Percentiles rank a stretch among this genome's conserved stretches.
phyloP scores from a whole-genome alignment of 495 filamentous ascomycete genomes.

The Lophiostoma macrostomum region DNA sequence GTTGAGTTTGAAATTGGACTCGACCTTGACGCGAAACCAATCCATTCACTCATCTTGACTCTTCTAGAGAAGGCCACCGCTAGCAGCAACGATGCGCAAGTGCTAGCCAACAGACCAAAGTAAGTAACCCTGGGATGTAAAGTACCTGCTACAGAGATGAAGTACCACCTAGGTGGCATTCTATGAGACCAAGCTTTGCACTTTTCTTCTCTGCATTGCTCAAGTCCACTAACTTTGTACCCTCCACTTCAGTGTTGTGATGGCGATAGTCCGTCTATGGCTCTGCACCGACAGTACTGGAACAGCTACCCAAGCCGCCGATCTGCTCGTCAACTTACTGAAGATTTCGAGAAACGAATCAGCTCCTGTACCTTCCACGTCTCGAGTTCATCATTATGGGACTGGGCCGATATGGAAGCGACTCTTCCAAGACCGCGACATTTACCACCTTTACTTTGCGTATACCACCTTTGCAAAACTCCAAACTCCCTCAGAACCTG shows the following conservation, averaged over 20 bases:
- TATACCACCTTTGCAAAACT: slow-evolving; percentile 53
- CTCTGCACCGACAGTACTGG: slow-evolving; percentile 66
- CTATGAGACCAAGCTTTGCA: too few species aligned
- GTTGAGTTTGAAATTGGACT: slow-evolving; percentile 46
- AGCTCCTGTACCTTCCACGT: slow-evolving; percentile 20
- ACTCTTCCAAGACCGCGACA: slow-evolving; percentile 39
- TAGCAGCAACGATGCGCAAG: slow-evolving; percentile 59
- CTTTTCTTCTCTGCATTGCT: too few species aligned
- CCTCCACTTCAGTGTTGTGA: too few species aligned
- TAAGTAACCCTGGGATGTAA: too few species aligned
- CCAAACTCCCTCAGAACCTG: slow-evolving; percentile 39
- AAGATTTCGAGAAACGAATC: slow-evolving; percentile 58
- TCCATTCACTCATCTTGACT: slow-evolving; percentile 67
- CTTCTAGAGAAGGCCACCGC: slow-evolving; percentile 69
- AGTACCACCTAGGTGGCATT: too few species aligned
- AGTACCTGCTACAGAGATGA: too few species aligned
- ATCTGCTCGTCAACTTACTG: slow-evolving; percentile 66
- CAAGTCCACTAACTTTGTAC: too few species aligned
- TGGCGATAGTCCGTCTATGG: slow-evolving; percentile 65
- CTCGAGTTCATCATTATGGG: slow-evolving; percentile 12
- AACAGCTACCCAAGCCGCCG: slow-evolving; percentile 66
- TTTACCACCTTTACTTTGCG: slow-evolving; percentile 63
- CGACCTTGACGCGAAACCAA: slow-evolving; percentile 54
- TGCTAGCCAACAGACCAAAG: slow-evolving; percentile 60
- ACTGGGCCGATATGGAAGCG: slow-evolving; percentile 40